Evolutionary conservation across 441 rosid species (phyloP), one percentile per base, ranked within the genome.

Genomic region (Croton laevigatus): DNA sequence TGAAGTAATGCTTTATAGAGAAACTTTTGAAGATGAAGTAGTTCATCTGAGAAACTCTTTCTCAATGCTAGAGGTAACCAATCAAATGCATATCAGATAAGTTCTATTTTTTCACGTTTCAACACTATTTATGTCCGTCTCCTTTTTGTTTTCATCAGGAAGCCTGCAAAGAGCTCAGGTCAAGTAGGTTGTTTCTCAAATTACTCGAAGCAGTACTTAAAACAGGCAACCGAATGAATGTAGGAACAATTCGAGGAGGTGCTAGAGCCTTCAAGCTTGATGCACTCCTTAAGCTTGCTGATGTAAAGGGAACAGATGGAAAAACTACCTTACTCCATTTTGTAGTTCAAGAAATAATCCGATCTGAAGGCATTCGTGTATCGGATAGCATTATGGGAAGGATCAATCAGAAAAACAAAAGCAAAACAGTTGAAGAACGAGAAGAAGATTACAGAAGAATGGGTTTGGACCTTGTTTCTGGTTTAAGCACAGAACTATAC

Each of bases 181-280:
- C 99, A 62, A 90, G 92, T 78, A 86, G 97, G 72, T 82, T 94
- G 27, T 94, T 94, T 84, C 69, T 92, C 54, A 94, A 94, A 79
- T 82, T 94, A 27, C 86, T 94, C 2, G 99, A 94, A 80, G 94
- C 99, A 7, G 98, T 94, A 10, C 87, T 94, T 5, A 94, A 94
- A 79, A 94, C 98, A 3, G 98, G 99, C 17, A 94, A 94, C 75
- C 75, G 99, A 32, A 92, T 94, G 98, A 94, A 94, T 61, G 88
- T 92, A 5, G 99, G 99, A 66, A 94, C 99, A 1, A 86, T 92
- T 65, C 82, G 99, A 51, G 99, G 99, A 17, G 99, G 97, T 0
- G 99, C 99, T 0, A 86, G 62, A 82, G 98, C 98, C 23, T 95
- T 95, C 85, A 95, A 92, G 82, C 97, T 95, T 4, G 98, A 91